Percentiles rank a stretch among this genome's conserved stretches.
phyloP scores from a whole-genome alignment of 163 green algal genomes.

The Chloroidium sp. region DNA sequence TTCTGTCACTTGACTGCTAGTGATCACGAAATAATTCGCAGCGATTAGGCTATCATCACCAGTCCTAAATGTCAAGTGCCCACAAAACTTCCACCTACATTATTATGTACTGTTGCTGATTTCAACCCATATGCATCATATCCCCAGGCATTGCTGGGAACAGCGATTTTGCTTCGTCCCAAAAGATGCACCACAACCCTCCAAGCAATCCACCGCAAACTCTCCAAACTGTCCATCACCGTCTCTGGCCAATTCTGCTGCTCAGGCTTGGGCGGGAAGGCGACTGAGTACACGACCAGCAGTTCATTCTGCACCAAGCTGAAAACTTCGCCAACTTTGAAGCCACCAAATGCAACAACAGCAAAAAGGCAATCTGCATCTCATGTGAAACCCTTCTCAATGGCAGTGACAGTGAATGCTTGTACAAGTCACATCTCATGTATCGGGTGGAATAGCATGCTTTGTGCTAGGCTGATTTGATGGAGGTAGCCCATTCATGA shows the following conservation, averaged over 20 bases:
- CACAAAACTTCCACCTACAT: no score
- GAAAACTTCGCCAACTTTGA: background rate
- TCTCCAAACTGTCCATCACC: no score
- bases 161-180: background rate
- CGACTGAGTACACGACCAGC: conserved; percentile 11
- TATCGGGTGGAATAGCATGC: no score
- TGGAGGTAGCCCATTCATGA: no score
- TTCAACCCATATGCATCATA: background rate
- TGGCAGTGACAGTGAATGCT: background rate
- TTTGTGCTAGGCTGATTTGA: no score
- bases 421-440: background rate
- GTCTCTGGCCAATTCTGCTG: background rate
- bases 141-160: background rate
- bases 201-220: background rate
- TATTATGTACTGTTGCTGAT: no score
- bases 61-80: no score
- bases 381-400: background rate
- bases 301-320: conserved; percentile 1
- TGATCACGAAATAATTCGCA: no score
- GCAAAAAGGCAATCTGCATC: background rate
- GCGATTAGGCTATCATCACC: no score
- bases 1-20: no score
- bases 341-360: background rate
- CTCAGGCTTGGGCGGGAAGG: background rate
- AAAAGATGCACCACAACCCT: background rate